Conservation (phyloP, 2,329 filamentous ascomycete genomes). For the Exophiala calicioides region DNA sequence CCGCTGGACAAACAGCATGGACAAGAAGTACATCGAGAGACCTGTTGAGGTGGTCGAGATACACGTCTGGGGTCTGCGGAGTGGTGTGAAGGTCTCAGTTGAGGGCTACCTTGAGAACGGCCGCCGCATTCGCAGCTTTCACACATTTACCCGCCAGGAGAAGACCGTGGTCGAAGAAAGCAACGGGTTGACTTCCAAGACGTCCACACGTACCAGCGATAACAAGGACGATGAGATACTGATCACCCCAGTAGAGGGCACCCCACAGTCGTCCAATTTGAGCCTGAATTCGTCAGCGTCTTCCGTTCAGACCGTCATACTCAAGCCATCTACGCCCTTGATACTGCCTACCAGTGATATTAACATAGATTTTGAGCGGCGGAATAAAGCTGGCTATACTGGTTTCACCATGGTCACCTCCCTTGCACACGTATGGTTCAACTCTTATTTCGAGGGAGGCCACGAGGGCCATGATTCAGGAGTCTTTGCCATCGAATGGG, state of each 20-base stretch:
- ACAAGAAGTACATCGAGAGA: conserved; percentile 79
- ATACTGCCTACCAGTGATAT: conserved; percentile 79
- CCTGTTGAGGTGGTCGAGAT: conserved; percentile 84
- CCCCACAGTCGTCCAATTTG: conserved; percentile 29
- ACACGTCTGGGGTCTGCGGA: conserved; percentile 82
- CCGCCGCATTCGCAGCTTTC: conserved; percentile 78
- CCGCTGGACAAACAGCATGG: conserved; percentile 70
- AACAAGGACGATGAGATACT: conserved; percentile 23
- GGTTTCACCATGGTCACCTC: conserved; percentile 88
- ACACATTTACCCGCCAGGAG: conserved; percentile 74
- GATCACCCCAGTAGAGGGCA: conserved; percentile 23
- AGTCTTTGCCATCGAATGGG: conserved; percentile 71
- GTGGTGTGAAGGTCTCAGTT: conserved; percentile 83
- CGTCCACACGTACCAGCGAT: background rate
- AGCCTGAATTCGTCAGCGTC: conserved; percentile 44
- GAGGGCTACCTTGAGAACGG: conserved; percentile 88
- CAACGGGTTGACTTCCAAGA: conserved; percentile 2
- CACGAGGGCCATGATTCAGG: conserved; percentile 65
- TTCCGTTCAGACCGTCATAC: conserved; percentile 73
- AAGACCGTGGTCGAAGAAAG: conserved; percentile 63
- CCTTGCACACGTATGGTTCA: conserved; percentile 96
- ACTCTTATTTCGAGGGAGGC: conserved; percentile 87
- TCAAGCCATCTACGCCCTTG: conserved; percentile 69
- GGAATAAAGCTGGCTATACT: conserved; percentile 73
- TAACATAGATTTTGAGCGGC: conserved; percentile 84